Evolutionary conservation across 306 rosid species (phyloP).

Genomic region (Purshia tridentata): DNA sequence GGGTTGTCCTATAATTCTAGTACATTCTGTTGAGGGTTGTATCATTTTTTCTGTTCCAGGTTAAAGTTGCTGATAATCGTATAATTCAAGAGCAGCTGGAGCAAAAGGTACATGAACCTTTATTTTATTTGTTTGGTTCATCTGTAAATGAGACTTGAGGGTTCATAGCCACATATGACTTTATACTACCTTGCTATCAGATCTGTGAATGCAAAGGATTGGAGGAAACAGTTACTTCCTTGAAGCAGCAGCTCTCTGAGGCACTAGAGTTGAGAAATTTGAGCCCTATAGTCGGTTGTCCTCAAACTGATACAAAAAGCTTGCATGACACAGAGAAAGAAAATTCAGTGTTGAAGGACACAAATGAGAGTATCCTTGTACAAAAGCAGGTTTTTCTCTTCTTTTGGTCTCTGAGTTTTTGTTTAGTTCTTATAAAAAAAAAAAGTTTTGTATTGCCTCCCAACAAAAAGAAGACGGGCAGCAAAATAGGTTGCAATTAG

Average conservation of each 20-base stretch:
- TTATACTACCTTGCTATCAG: constrained; percentile 43
- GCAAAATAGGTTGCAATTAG: not conserved
- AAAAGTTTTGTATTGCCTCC: not conserved
- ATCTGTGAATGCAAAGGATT: constrained; percentile 67
- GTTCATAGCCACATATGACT: constrained; percentile 26
- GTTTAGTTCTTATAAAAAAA: not conserved
- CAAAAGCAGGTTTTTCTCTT: constrained; percentile 56
- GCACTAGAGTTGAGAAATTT: constrained; percentile 50
- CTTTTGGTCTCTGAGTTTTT: constrained; percentile 1
- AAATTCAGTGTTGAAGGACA: constrained; percentile 25
- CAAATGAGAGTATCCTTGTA: constrained; percentile 43
- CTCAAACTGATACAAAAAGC: constrained; percentile 34
- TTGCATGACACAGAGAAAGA: constrained; percentile 36
- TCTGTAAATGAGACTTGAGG: constrained; percentile 4
- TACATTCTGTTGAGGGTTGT: constrained; percentile 16
- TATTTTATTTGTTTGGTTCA: constrained; percentile 10
- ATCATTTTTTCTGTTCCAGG: constrained; percentile 52
- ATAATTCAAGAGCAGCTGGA: constrained; percentile 90
- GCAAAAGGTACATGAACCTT: constrained; percentile 60
- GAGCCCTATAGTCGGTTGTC: constrained; percentile 34
- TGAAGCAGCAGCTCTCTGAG: constrained; percentile 82
- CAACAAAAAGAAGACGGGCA: not conserved
- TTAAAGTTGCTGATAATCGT: constrained; percentile 90
- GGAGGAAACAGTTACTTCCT: constrained; percentile 66
- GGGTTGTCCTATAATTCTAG: constrained; percentile 4